Evolutionary conservation across 805 yeast genomes (phyloP), one percentile per base, ranked within the genome.

Genomic region (Metschnikowia koreensis): DNA sequence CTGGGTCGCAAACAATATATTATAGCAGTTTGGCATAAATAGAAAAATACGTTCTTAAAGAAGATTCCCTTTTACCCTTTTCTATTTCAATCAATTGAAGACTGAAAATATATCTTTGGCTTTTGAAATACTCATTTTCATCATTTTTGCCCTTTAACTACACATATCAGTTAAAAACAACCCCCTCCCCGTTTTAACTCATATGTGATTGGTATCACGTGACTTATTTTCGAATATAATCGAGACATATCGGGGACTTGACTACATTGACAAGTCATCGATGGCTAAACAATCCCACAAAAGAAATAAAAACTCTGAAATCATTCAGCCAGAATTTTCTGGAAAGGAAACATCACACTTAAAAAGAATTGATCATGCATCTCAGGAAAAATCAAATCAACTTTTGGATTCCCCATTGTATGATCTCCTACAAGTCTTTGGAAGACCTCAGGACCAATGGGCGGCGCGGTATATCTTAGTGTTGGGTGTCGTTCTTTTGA

Each of bases 401-500:
- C 58, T 52, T 39, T 13, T 31, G 41, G 16, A 38, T 8, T 50
- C 63, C 9, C 96, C 97, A 0, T 69, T 89, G 39, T 82, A 85
- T 60, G 94, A 87, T 61, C 83, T 90, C 58, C 69, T 91, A n/a
- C 80, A 81, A 22, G 88, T 89, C 10, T 91, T 90, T 65, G 83
- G 83, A 60, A 82, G 85, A 42, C 92, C 93, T 0, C 89, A 85
- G 34, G 88, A 86, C 61, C 97, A 90, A 74, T 92, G 97, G 97
- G 85, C 88, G 6, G 93, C 94, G 0, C 74, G 94, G 47, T 89
- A 89, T 66, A 81, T 89, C 43, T 80, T 88, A 27, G 76, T 88
- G 3, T 69, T 88, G 46, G 81, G 88, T 54, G 89, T 96, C 1
- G 67, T 92, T 5, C 81, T 93, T 10, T 77, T 91, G 2, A 77